Evolutionary conservation across 371 early-diverging fungal species (phyloP).

Genomic region (Mortierella sp.): DNA sequence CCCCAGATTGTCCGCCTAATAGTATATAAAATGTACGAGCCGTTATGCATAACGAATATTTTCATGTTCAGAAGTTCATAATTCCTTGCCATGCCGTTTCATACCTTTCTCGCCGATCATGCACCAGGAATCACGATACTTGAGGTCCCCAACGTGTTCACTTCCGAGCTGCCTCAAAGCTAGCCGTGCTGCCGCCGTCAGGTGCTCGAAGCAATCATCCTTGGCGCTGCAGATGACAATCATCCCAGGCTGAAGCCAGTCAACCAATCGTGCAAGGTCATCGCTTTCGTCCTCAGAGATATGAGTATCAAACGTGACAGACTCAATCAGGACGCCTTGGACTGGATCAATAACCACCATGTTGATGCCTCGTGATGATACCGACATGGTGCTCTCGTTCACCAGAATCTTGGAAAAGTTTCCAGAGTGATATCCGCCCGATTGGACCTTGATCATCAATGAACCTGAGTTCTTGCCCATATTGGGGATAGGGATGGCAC

Average conservation of each 20-base stretch:
- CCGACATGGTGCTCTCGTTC: conserved; percentile 67
- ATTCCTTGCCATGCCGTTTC: too few relatives aligned
- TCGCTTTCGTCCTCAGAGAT: conserved; percentile 76
- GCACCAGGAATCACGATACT: conserved; percentile 86
- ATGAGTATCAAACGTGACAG: conserved; percentile 83
- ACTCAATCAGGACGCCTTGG: conserved; percentile 75
- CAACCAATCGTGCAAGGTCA: conserved; percentile 75
- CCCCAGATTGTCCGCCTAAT: conserved; percentile 36
- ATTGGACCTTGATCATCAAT: conserved; percentile 68
- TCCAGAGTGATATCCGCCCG: conserved; percentile 81
- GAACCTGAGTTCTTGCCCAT: conserved; percentile 23
- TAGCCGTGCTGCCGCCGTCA: conserved; percentile 66
- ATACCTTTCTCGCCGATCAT: conserved; percentile 78
- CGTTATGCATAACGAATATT: too few relatives aligned
- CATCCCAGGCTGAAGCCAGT: conserved; percentile 69
- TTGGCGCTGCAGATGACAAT: conserved; percentile 75
- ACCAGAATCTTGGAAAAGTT: conserved; percentile 79
- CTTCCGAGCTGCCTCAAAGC: conserved; percentile 76
- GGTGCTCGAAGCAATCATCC: conserved; percentile 79
- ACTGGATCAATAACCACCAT: conserved; percentile 77
- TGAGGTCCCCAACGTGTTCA: conserved; percentile 61
- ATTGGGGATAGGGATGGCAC: conserved; percentile 33
- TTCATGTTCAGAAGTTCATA: too few relatives aligned
- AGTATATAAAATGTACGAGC: too few relatives aligned
- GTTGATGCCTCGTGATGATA: conserved; percentile 81